These are phyloP conservation scores for Luvunga scandens DNA, from an alignment of 345 rosid genomes.

Conservation along the genomic window DNA sequence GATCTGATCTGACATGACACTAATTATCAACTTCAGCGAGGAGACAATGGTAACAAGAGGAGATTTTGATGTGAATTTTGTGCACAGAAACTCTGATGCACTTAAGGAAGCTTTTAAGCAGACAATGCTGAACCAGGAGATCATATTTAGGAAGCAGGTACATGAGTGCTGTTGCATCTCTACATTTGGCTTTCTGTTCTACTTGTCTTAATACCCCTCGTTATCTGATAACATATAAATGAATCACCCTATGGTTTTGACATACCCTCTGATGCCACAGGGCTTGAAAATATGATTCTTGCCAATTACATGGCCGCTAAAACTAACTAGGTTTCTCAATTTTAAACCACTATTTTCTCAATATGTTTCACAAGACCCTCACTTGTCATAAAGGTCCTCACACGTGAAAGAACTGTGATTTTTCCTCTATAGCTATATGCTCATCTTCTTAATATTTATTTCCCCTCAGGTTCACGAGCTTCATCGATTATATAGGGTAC, in stretches of 20 bases:
- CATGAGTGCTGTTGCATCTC: background rate
- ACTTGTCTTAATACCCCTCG: background rate
- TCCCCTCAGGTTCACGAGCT: conserved; percentile 44
- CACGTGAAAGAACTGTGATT: conserved; percentile 1
- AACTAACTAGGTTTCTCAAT: background rate
- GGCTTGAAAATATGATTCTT: conserved; percentile 5
- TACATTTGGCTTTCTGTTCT: conserved; percentile 1
- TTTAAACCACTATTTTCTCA: background rate
- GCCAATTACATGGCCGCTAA: background rate
- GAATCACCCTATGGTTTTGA: conserved; percentile 3
- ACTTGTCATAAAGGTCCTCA: background rate
- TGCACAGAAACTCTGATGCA: conserved; percentile 22
- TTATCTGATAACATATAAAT: background rate
- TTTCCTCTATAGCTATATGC: background rate
- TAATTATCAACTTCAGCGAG: conserved; percentile 9
- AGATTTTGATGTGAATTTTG: conserved; percentile 33
- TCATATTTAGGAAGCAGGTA: conserved; percentile 46
- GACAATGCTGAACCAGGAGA: conserved; percentile 46
- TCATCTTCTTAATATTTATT: conserved; percentile 7
- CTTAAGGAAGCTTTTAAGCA: conserved; percentile 30
- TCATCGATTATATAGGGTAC: conserved; percentile 36
- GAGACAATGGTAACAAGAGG: conserved; percentile 30
- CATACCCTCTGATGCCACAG: background rate
- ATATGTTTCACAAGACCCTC: background rate
- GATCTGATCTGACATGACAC: conserved; percentile 16